Evolutionary conservation across 345 rosid genomes (phyloP).

Genomic region (Noccaea caerulescens): DNA sequence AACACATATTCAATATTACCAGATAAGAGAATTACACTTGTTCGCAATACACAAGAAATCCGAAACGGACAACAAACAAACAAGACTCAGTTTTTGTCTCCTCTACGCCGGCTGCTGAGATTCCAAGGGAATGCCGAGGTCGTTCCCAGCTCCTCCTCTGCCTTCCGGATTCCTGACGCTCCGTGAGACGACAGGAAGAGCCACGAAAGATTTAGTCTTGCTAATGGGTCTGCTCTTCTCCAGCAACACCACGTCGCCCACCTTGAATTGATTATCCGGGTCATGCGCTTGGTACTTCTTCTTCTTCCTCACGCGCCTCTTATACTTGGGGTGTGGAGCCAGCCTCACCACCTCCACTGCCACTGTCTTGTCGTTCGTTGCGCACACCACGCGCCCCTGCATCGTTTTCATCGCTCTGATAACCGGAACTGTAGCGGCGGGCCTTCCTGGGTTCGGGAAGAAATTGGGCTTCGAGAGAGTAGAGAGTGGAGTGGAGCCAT

Average conservation of each 20-base stretch:
- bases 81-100: slow-evolving; percentile 1
- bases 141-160: slow-evolving; percentile 39
- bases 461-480: slow-evolving; percentile 55
- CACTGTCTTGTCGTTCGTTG: slow-evolving; percentile 85
- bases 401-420: slow-evolving; percentile 73
- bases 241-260: slow-evolving; percentile 80
- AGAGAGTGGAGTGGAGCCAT: slow-evolving; percentile 58
- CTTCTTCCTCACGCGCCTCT: slow-evolving; percentile 84
- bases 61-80: neutral
- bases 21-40: slow-evolving; percentile 12
- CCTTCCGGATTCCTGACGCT: slow-evolving; percentile 35
- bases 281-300: slow-evolving; percentile 95
- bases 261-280: slow-evolving; percentile 75
- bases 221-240: slow-evolving; percentile 79
- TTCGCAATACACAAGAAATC: slow-evolving; percentile 26
- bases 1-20: slow-evolving; percentile 18
- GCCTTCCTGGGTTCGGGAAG: slow-evolving; percentile 24
- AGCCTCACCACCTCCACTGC: slow-evolving; percentile 76
- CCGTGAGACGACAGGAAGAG: slow-evolving; percentile 55
- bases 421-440: slow-evolving; percentile 45
- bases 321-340: slow-evolving; percentile 86
- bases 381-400: slow-evolving; percentile 84
- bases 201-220: slow-evolving; percentile 79
- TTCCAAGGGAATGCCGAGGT: slow-evolving; percentile 73
- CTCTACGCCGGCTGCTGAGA: slow-evolving; percentile 55